A percentile compares a stretch with the other conserved stretches of the same genome.
Evolutionary conservation across 345 rosid genomes (phyloP).

Genomic region (Eucalyptus victrix): DNA sequence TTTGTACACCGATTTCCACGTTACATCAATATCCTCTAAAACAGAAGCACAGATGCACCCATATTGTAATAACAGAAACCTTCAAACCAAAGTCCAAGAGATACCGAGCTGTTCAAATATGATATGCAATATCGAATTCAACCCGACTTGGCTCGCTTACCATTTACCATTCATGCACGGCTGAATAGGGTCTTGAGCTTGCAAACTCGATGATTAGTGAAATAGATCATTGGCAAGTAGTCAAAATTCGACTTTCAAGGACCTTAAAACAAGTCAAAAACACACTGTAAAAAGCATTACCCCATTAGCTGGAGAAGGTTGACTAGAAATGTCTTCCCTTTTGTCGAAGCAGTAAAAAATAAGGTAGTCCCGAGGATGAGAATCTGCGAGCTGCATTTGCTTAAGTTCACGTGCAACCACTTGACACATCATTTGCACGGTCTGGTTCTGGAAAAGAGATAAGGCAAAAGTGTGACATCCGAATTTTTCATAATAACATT

Average conservation of each 20-base stretch:
- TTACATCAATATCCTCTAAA: background rate
- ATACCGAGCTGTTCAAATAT: no score
- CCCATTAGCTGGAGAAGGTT: constrained; percentile 12
- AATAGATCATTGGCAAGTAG: background rate
- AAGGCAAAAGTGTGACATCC: background rate
- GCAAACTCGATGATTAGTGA: no score
- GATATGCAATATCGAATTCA: background rate
- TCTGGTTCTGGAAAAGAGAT: constrained; percentile 52
- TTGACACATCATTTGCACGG: constrained; percentile 83
- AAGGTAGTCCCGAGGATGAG: constrained; percentile 81
- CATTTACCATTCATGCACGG: background rate
- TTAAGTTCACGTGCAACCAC: constrained; percentile 47
- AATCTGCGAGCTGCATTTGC: constrained; percentile 24
- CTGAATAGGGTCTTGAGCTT: no score
- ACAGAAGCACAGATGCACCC: background rate
- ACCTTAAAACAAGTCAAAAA: background rate
- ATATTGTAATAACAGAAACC: background rate
- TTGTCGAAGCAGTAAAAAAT: constrained; percentile 89
- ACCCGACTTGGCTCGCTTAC: background rate
- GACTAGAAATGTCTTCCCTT: constrained; percentile 19
- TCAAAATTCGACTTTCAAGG: no score
- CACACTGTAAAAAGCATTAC: constrained; percentile 7
- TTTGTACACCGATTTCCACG: background rate
- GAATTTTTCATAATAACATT: no score
- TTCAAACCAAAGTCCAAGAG: background rate